Evolutionary conservation across 140 eudicot genomes (phyloP).

Genomic region (Cichorium intybus): DNA sequence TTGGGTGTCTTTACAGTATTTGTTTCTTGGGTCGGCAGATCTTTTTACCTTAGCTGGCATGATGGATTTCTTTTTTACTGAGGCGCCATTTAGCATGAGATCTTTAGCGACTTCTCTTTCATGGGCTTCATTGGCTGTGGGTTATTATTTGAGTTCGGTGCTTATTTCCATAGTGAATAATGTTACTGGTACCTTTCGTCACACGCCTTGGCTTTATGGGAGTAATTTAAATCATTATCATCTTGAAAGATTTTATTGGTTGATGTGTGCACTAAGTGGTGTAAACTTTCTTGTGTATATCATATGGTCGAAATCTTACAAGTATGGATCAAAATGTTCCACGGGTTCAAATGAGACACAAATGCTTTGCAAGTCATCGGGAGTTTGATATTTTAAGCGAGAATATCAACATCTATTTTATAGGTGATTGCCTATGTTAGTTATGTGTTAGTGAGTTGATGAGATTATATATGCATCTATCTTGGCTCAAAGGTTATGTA

Average conservation of each 20-base stretch:
- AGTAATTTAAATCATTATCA: constrained; percentile 71
- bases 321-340: constrained; percentile 38
- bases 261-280: constrained; percentile 71
- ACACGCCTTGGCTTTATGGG: constrained; percentile 71
- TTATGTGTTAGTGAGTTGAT: constrained; percentile 7
- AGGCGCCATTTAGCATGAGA: constrained; percentile 80
- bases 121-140: constrained; percentile 91
- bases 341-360: constrained; percentile 30
- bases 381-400: constrained; percentile 27
- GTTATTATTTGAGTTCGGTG: constrained; percentile 82
- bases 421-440: background rate
- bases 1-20: constrained; percentile 77
- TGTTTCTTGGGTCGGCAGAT: constrained; percentile 90
- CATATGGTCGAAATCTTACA: constrained; percentile 63
- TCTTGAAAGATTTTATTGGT: constrained; percentile 80
- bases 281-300: constrained; percentile 61
- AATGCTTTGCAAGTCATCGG: constrained; percentile 31
- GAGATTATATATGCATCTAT: background rate
- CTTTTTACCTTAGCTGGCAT: constrained; percentile 84
- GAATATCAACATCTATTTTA: constrained; percentile 7
- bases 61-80: constrained; percentile 89
- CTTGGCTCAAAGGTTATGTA: background rate
- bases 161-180: constrained; percentile 56
- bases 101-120: constrained; percentile 91
- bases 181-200: constrained; percentile 45